These are phyloP conservation scores for Beauveria sp. DNA, from an alignment of 2,329 filamentous ascomycete species.

Conservation along the genomic window DNA sequence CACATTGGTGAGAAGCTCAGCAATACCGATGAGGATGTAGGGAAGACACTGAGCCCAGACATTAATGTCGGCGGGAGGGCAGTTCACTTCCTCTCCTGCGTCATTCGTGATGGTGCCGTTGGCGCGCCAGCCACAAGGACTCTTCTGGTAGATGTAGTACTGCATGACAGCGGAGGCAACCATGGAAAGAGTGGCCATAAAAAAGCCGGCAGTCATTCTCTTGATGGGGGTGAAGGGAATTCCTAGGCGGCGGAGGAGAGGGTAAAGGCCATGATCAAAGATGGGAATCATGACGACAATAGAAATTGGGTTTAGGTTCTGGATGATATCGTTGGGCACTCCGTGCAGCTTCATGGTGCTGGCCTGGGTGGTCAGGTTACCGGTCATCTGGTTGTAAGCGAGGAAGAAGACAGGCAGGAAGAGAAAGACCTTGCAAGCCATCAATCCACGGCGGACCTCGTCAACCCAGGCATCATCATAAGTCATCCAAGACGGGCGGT, in stretches of 20 bases:
- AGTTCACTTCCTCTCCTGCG: conserved; percentile 29
- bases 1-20: conserved; percentile 48
- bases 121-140: conserved; percentile 52
- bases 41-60: conserved; percentile 52
- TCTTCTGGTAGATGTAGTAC: conserved; percentile 56
- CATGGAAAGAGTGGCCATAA: conserved; percentile 56
- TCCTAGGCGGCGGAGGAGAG: conserved; percentile 52
- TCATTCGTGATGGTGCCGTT: conserved; percentile 20
- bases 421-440: conserved; percentile 63
- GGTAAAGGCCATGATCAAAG: conserved; percentile 63
- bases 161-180: conserved; percentile 49
- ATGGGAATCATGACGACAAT: conserved; percentile 70
- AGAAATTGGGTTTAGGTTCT: conserved; percentile 68
- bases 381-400: conserved; percentile 53
- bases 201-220: conserved; percentile 65
- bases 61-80: conserved; percentile 53
- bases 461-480: conserved; percentile 81
- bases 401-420: conserved; percentile 61
- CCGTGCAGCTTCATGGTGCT: conserved; percentile 59
- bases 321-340: conserved; percentile 69
- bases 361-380: conserved; percentile 57
- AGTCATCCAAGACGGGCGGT: conserved; percentile 66
- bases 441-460: conserved; percentile 62
- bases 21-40: conserved; percentile 43
- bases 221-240: conserved; percentile 69